These are phyloP conservation scores for Letharia columbiana DNA, from an alignment of 495 filamentous ascomycete genomes.

Conservation along the genomic window DNA sequence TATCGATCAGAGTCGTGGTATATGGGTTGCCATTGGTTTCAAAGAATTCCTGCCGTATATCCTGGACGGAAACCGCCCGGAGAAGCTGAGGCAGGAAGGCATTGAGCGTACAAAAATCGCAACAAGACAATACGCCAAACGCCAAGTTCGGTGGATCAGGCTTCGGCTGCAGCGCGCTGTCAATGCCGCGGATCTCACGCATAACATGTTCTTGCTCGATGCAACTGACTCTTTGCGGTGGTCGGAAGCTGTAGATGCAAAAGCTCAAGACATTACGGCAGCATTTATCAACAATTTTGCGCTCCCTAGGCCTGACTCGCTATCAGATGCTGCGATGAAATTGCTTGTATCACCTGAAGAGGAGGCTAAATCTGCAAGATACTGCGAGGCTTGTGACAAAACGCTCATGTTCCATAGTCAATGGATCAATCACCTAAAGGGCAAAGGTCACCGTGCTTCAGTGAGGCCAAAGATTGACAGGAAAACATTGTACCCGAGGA, in stretches of 20 bases:
- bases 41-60: slow-evolving; percentile 77
- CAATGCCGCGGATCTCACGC: slow-evolving; percentile 38
- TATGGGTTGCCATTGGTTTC: slow-evolving; percentile 94
- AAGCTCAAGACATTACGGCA: slow-evolving; percentile 52
- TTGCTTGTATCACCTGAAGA: slow-evolving; percentile 42
- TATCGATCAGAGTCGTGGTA: slow-evolving; percentile 67
- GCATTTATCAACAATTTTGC: slow-evolving; percentile 47
- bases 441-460: slow-evolving; percentile 50
- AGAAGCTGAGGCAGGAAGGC: slow-evolving; percentile 35
- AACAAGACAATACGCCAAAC: slow-evolving; percentile 78
- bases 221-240: slow-evolving; percentile 55
- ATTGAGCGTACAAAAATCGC: slow-evolving; percentile 60
- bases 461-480: slow-evolving; percentile 26
- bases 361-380: slow-evolving; percentile 37
- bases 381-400: slow-evolving; percentile 67
- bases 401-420: slow-evolving; percentile 59
- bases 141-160: slow-evolving; percentile 79
- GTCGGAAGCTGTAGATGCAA: slow-evolving; percentile 48
- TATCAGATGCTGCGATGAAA: slow-evolving; percentile 52
- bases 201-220: slow-evolving; percentile 65
- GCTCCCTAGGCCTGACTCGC: slow-evolving; percentile 50
- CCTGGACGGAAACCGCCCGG: slow-evolving; percentile 35
- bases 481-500: slow-evolving; percentile 18
- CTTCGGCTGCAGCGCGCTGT: slow-evolving; percentile 66
- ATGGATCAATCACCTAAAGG: slow-evolving; percentile 67